These are phyloP conservation scores for Houttuynia cordata DNA, from an alignment of 164 flowering plant species.

Conservation along the genomic window DNA sequence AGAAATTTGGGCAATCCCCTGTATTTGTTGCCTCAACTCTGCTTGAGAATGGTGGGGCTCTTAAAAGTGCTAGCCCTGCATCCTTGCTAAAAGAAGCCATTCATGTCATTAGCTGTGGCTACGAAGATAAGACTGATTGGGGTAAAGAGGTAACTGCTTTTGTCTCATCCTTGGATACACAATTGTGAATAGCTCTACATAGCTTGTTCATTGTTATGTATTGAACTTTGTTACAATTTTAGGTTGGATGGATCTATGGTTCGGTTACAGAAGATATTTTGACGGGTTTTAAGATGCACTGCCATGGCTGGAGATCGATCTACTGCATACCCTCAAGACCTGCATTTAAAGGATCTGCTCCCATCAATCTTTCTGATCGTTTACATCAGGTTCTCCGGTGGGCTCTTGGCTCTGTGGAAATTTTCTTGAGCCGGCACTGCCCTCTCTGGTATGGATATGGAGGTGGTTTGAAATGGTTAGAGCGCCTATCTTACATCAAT, in stretches of 20 bases:
- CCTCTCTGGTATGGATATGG: constrained; percentile 66
- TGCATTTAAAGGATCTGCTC: constrained; percentile 62
- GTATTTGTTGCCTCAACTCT: constrained; percentile 57
- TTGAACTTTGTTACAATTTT: neutral
- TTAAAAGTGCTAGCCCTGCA: constrained; percentile 38
- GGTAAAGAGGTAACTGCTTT: constrained; percentile 49
- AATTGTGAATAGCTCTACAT: neutral
- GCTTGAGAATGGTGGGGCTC: constrained; percentile 49
- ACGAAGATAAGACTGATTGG: constrained; percentile 76
- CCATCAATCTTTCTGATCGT: constrained; percentile 68
- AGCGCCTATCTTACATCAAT: constrained; percentile 53
- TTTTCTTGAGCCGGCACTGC: constrained; percentile 58
- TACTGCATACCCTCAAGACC: constrained; percentile 50
- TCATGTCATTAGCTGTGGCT: constrained; percentile 76
- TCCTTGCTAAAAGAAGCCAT: constrained; percentile 64
- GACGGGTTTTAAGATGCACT: constrained; percentile 71
- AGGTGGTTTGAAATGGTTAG: constrained; percentile 46
- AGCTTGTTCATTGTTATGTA: neutral
- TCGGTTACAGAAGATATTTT: constrained; percentile 60
- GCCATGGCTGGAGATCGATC: constrained; percentile 63
- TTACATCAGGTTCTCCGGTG: constrained; percentile 57
- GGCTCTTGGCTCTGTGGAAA: constrained; percentile 75
- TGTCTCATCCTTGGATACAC: neutral
- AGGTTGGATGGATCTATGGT: constrained; percentile 73
- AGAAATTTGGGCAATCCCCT: constrained; percentile 67